phyloP scores from a whole-genome alignment of 176 grass and related monocot genomes.

The Dactylis glomerata region DNA sequence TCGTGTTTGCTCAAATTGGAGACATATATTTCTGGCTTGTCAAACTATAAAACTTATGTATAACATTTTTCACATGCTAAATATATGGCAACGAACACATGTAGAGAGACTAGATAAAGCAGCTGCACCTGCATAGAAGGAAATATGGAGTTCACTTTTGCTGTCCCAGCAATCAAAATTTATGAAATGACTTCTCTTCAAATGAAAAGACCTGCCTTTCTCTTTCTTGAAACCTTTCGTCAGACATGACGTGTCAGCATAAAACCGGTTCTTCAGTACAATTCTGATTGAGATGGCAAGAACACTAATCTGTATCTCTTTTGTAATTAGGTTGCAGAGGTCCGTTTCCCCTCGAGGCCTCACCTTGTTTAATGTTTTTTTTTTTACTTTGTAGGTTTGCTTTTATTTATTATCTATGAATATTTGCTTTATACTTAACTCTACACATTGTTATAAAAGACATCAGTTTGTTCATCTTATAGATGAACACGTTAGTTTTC shows the following conservation, averaged over 20 bases:
- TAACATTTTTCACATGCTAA: neutral
- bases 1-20: conserved; percentile 5
- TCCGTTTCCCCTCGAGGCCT: neutral
- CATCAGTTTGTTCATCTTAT: neutral
- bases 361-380: conserved; percentile 9
- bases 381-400: neutral
- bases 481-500: neutral
- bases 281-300: neutral
- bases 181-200: conserved; percentile 26
- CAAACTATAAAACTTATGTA: neutral
- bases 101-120: neutral
- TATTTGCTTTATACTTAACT: neutral
- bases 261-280: neutral
- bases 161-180: neutral
- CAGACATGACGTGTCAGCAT: neutral
- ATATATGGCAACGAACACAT: neutral
- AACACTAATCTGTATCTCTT: neutral
- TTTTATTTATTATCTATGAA: neutral
- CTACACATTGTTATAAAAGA: neutral
- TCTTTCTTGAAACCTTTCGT: conserved; percentile 11
- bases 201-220: neutral
- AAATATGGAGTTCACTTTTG: neutral
- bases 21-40: conserved; percentile 12
- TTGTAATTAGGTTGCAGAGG: conserved; percentile 6
- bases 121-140: neutral